Base-by-base conservation (phyloP, 176 grass and related monocot genomes). In the Saccharum spontaneum region DNA sequence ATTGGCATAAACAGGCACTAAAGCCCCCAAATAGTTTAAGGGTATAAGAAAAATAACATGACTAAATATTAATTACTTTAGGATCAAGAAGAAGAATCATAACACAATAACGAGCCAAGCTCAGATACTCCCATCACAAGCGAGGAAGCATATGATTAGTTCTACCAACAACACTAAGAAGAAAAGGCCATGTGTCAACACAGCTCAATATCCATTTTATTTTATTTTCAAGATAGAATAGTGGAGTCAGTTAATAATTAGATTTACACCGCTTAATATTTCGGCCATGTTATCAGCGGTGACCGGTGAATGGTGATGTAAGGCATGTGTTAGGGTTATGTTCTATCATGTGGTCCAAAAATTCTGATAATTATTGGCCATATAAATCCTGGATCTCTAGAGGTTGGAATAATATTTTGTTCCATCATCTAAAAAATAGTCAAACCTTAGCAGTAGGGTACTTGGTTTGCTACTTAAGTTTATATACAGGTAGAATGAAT, bases 401-500 rank as follows among this genome's bases (percentile, higher is more conserved):
- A 64, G 4, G 24, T 15, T 31, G 26, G n/a, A 28, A 65, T 65
- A 65, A 65, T 0, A 65, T 31, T 30, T 65, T 15, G 26, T 31
- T 65, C 26, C 11, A 5, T 64, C 61, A 65, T 65, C 62, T 62
- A 31, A 66, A 64, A 64, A 66, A 16, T 50, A 75, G 33, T 76
- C 10, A 75, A 50, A 74, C 60, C 45, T 87, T 15, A 73, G 75
- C 3, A 20, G 15, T 74, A 69, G 75, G 36, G n/a, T 70, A 81
- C 5, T 61, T 81, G 49, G 17, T 69, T 81, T 41, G 76, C 62
- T 48, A 69, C 18, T 49, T 20, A 67, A 59, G 46, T 38, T 44
- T 57, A 79, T 39, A 63, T 64, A 34, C 33, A 83, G 6, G 67
- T 66, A 87, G 81, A 12, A 80, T 78, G 72, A 52, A 50, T 81